Conservation (phyloP, 106 monocot genomes). For the Acorus calamus region DNA sequence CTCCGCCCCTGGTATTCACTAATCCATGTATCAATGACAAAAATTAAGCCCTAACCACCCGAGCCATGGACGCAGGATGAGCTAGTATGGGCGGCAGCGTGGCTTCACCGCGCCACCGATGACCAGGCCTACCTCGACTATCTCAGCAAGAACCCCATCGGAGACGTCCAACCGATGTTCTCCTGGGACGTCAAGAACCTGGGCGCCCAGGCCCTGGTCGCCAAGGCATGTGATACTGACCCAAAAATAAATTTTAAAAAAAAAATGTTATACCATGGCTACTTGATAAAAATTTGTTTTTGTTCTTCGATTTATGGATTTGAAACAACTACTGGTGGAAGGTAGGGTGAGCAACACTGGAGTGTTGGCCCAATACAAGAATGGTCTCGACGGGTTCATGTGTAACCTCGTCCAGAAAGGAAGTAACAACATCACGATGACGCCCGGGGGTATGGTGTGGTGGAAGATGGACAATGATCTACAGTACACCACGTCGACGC, state of each 20-base stretch:
- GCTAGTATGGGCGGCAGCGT: slow-evolving; percentile 59
- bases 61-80: slow-evolving; percentile 36
- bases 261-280: too few relatives aligned
- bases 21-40: too few relatives aligned
- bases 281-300: too few relatives aligned
- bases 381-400: slow-evolving; percentile 35
- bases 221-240: slow-evolving; percentile 12
- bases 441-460: slow-evolving; percentile 50
- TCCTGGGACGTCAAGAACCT: slow-evolving; percentile 74
- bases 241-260: not conserved
- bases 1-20: too few relatives aligned
- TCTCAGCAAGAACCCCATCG: slow-evolving; percentile 18
- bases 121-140: slow-evolving; percentile 33
- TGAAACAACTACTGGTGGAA: slow-evolving; percentile 32
- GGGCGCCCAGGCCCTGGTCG: slow-evolving; percentile 50
- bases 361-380: slow-evolving; percentile 23
- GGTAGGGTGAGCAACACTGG: slow-evolving; percentile 12
- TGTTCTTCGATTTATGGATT: too few relatives aligned
- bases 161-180: slow-evolving; percentile 39
- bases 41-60: too few relatives aligned
- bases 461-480: slow-evolving; percentile 47
- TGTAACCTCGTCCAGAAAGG: slow-evolving; percentile 56
- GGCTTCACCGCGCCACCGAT: slow-evolving; percentile 61
- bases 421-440: slow-evolving; percentile 26
- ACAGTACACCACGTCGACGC: slow-evolving; percentile 53